A percentile compares a stretch with the other conserved stretches of the same genome.
Evolutionary conservation across 768 basidiomycete species (phyloP).

Genomic region (Leccinum imitatum): DNA sequence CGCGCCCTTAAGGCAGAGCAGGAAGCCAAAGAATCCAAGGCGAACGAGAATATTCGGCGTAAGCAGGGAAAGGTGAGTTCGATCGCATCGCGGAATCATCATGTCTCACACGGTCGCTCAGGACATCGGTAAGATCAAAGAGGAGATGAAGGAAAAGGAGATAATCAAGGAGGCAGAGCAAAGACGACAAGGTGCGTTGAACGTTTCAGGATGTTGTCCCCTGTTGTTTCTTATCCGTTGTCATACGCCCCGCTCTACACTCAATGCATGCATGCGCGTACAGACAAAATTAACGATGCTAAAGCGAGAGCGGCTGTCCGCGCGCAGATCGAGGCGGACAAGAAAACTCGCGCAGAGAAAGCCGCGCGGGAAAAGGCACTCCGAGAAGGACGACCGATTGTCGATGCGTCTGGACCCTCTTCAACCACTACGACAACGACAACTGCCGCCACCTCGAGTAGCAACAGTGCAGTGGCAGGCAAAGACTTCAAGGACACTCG

Average conservation of each 20-base stretch:
- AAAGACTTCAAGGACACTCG: slow-evolving; percentile 86
- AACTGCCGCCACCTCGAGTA: slow-evolving; percentile 36
- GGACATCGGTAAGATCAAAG: slow-evolving; percentile 73
- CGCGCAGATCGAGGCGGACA: slow-evolving; percentile 94
- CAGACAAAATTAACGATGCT: slow-evolving; percentile 90
- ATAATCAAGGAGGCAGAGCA: slow-evolving; percentile 80
- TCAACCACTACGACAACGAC: slow-evolving; percentile 29
- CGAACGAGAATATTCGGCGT: slow-evolving; percentile 76
- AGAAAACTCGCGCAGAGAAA: slow-evolving; percentile 83
- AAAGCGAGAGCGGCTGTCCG: slow-evolving; percentile 85
- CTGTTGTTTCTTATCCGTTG: not conserved
- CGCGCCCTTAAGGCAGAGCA: slow-evolving; percentile 67
- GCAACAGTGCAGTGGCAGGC: slow-evolving; percentile 45
- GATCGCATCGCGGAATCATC: not conserved
- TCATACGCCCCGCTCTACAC: not conserved
- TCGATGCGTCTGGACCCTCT: slow-evolving; percentile 32
- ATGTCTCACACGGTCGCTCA: slow-evolving; percentile 27
- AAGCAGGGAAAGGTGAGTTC: slow-evolving; percentile 76
- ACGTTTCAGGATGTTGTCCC: not conserved
- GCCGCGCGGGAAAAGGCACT: slow-evolving; percentile 88
- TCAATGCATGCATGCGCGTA: not conserved
- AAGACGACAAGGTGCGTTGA: slow-evolving; percentile 63
- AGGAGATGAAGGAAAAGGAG: slow-evolving; percentile 77
- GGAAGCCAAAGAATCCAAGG: slow-evolving; percentile 70
- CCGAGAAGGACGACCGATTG: slow-evolving; percentile 66